These are phyloP conservation scores for Arthrobotrys megalospora DNA, from an alignment of 2,329 filamentous ascomycete genomes.

Conservation along the genomic window DNA sequence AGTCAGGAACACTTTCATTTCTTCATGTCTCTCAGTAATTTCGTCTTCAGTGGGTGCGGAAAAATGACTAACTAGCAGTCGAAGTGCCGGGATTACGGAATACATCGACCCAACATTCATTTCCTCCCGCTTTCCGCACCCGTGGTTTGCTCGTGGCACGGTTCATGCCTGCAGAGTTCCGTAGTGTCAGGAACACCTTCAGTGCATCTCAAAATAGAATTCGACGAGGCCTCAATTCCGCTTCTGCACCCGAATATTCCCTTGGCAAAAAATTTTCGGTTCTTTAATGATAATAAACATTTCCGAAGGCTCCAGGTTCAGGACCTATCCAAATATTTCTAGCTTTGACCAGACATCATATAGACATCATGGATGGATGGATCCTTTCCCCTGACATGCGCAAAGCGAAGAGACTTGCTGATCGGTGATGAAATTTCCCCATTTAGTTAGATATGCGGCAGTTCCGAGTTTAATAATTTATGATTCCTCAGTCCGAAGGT, in stretches of 20 bases:
- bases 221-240: background rate
- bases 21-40: constrained; percentile 37
- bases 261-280: constrained; percentile 2
- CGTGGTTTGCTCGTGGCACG: constrained; percentile 33
- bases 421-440: constrained; percentile 16
- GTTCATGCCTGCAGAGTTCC: constrained; percentile 9
- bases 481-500: constrained; percentile 5
- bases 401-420: background rate
- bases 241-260: constrained; percentile 2
- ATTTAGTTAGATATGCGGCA: constrained; percentile 9
- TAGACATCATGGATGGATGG: background rate
- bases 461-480: constrained; percentile 10
- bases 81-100: constrained; percentile 28
- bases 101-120: constrained; percentile 31
- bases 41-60: constrained; percentile 26
- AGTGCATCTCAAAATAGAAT: constrained; percentile 18
- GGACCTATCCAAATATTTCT: background rate
- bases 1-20: constrained; percentile 45
- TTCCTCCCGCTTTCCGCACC: constrained; percentile 49
- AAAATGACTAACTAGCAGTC: constrained; percentile 16
- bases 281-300: background rate
- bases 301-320: background rate
- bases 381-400: constrained; percentile 6
- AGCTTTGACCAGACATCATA: background rate
- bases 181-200: background rate